A percentile compares a stretch with the other conserved stretches of the same genome.
Evolutionary conservation across 208 protist genomes (phyloP).

Genomic region (Naegleria fowleri): DNA sequence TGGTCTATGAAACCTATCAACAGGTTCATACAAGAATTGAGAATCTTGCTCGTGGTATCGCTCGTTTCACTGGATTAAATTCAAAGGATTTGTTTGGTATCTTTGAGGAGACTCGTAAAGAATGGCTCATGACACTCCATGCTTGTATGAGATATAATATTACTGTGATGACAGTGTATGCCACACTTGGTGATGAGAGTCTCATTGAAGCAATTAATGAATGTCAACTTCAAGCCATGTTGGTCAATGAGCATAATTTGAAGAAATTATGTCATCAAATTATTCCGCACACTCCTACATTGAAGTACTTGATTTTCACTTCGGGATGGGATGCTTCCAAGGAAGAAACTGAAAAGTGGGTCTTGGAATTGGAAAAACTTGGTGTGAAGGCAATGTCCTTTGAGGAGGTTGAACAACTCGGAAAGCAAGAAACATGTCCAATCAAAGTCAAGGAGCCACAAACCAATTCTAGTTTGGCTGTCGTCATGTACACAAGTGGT

Average conservation of each 20-base stretch:
- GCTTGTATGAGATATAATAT: background rate
- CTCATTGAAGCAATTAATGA: background rate
- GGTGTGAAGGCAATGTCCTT: background rate
- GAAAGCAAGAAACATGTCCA: background rate
- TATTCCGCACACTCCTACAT: background rate
- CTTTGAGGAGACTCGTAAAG: background rate
- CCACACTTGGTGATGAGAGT: background rate
- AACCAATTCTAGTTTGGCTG: background rate
- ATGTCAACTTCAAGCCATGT: background rate
- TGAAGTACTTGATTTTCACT: background rate
- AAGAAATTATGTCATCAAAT: background rate
- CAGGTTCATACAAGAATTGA: background rate
- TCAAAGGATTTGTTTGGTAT: conserved; percentile 6
- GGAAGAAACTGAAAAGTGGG: background rate
- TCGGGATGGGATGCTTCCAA: background rate
- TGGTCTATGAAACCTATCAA: background rate
- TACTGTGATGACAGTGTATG: background rate
- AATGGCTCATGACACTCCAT: background rate
- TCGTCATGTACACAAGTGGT: conserved; percentile 15
- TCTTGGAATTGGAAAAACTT: background rate
- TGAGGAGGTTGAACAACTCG: background rate
- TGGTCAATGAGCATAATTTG: background rate
- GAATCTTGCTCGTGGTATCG: background rate
- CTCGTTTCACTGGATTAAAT: background rate
- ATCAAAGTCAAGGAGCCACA: background rate